These are phyloP conservation scores for Barbarea vulgaris DNA, from an alignment of 345 rosid genomes.

Conservation along the genomic window DNA sequence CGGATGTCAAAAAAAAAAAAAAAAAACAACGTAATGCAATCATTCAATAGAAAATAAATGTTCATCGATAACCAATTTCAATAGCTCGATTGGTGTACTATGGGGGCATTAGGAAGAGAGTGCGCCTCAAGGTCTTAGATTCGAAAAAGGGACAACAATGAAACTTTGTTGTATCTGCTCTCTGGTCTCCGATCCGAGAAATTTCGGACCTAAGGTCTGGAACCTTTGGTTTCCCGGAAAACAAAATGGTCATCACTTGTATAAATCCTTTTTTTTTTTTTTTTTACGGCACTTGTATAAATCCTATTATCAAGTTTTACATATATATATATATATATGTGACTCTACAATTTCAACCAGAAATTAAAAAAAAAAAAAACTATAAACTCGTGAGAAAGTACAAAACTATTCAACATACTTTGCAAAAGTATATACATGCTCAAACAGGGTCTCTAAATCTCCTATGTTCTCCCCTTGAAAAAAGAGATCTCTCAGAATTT, in stretches of 20 bases:
- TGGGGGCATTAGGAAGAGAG: background rate
- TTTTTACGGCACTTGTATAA: no score
- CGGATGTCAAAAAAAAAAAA: no score
- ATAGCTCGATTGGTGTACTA: background rate
- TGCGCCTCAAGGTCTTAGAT: background rate
- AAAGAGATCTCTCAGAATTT: background rate
- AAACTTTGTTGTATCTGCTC: no score
- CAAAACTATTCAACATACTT: constrained; percentile 18
- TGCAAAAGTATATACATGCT: constrained; percentile 11
- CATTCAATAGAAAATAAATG: background rate
- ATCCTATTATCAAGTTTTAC: background rate
- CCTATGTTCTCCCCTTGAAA: constrained; percentile 4
- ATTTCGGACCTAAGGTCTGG: no score
- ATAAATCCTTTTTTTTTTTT: no score
- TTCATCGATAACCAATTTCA: background rate
- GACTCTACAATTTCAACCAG: background rate
- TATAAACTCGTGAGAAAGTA: background rate
- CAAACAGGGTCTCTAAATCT: background rate
- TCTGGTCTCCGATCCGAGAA: no score
- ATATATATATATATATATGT: background rate
- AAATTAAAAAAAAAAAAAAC: background rate
- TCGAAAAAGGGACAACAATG: no score
- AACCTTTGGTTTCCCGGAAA: background rate
- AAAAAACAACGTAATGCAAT: background rate
- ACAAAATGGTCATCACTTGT: background rate